Evolutionary conservation across 352 stramenopile genomes (phyloP), one percentile per base, ranked within the genome.

Genomic region (Ochromonadaceae sp.): DNA sequence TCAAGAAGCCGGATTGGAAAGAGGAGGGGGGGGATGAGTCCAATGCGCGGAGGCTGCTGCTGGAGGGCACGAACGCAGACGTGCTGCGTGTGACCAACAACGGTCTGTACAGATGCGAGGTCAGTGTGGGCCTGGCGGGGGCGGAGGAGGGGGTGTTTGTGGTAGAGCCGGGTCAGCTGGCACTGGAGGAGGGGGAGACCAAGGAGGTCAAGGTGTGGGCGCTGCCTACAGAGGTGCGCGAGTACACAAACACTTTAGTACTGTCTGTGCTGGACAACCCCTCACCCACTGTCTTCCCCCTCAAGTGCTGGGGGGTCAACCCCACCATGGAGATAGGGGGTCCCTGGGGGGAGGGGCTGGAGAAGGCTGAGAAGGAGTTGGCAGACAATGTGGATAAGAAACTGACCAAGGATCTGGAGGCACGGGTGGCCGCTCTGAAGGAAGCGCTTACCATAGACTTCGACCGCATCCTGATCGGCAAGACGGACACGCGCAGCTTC

Each of bases 61-160:
- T 62, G 14, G 78, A 71, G 49, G 66, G 76, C 25, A 86, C 77
- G 36, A 91, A 93, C 63, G 71, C 83, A 36, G 88, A 96, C 39
- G 77, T 80, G 26, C 90, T 96, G 46, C 81, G 87, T 1, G 88
- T 96, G 55, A 91, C 83, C 10, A 95, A 95, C 71, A 78, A 65
- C 49, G 86, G 83, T 35, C 76, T 75, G 17, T 91, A 22, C 75
- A 76, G 12, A 66, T 90, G 1, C 22, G 75, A 86, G 43, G 46
- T 73, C 36, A 28, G 30, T 25, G 46, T 77, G 0, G 39, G 55
- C 7, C 65, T 80, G n/a, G 59, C 72, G 22, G 66, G 55, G 35
- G 57, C 30, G 15, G 42, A 47, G 1, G 34, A 67, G 32, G 22
- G 44, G 0, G 67, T 71, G 3, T 96, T 95, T 67, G 70, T 69